Evolutionary conservation across 1,284 basidiomycete genomes (phyloP).

Genomic region (Boletus sp.): DNA sequence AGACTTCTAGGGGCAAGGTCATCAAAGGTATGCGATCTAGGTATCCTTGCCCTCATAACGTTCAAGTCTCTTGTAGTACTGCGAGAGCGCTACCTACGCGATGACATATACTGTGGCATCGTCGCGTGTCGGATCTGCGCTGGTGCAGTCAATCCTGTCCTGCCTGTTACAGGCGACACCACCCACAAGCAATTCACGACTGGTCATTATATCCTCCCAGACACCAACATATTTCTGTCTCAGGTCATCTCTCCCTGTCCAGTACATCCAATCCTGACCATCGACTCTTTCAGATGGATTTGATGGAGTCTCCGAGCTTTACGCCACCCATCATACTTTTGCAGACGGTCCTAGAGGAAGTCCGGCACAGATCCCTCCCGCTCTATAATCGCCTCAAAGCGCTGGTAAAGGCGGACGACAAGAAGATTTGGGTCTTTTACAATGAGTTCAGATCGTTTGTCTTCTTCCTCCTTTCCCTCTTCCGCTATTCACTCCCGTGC

Average conservation of each 20-base stretch:
- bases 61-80: slow-evolving; percentile 57
- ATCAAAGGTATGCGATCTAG: slow-evolving; percentile 69
- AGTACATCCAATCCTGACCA: slow-evolving; percentile 5
- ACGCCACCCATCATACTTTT: slow-evolving; percentile 83
- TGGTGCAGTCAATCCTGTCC: slow-evolving; percentile 42
- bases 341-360: slow-evolving; percentile 97
- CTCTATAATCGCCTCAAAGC: slow-evolving; percentile 91
- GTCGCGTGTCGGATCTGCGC: slow-evolving; percentile 68
- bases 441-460: slow-evolving; percentile 86
- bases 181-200: slow-evolving; percentile 57
- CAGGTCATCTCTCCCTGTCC: slow-evolving; percentile 49
- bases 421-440: slow-evolving; percentile 86
- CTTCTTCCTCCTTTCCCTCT: not conserved
- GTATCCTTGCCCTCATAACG: not conserved
- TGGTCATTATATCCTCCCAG: slow-evolving; percentile 88
- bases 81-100: slow-evolving; percentile 93
- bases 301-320: slow-evolving; percentile 80
- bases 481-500: slow-evolving; percentile 9
- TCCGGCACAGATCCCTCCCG: slow-evolving; percentile 92
- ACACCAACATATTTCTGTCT: slow-evolving; percentile 95
- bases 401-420: slow-evolving; percentile 80
- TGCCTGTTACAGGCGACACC: slow-evolving; percentile 55
- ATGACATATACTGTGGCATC: slow-evolving; percentile 93
- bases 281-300: slow-evolving; percentile 74
- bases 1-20: slow-evolving; percentile 94